A percentile compares a stretch with the other conserved stretches of the same genome.
Conservation (phyloP, 441 rosid genomes). For the Aquilaria agallochum region DNA sequence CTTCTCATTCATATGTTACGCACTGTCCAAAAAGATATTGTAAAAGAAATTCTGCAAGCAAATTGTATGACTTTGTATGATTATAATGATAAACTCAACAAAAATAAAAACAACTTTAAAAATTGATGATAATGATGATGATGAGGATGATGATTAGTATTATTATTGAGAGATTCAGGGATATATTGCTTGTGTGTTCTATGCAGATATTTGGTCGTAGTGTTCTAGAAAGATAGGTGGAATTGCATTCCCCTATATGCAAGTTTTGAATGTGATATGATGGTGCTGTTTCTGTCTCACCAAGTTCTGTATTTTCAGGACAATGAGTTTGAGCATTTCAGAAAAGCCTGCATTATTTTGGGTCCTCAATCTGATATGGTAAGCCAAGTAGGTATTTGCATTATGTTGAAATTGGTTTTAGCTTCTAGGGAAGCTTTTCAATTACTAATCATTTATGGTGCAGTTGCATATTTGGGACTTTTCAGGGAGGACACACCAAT, state of each 20-base stretch:
- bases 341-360: conserved; percentile 51
- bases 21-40: too few species aligned
- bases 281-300: too few species aligned
- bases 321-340: conserved; percentile 33
- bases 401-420: conserved; percentile 1
- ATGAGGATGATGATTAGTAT: too few species aligned
- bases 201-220: too few species aligned
- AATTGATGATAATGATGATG: too few species aligned
- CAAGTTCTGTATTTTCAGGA: conserved; percentile 36
- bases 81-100: too few species aligned
- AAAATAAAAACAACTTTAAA: too few species aligned
- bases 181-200: too few species aligned
- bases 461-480: conserved; percentile 72
- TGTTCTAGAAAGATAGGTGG: background rate
- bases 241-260: background rate
- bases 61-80: too few species aligned
- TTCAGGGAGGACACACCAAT: conserved; percentile 54
- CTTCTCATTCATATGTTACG: too few species aligned
- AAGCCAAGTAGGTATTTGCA: conserved; percentile 16
- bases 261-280: conserved; percentile 7
- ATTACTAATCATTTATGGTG: conserved; percentile 14
- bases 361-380: conserved; percentile 36
- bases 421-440: conserved; percentile 2
- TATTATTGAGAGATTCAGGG: too few species aligned
- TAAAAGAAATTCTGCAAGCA: too few species aligned